Conservation (phyloP, 164 flowering plant genomes). For the Aristolochia californica region DNA sequence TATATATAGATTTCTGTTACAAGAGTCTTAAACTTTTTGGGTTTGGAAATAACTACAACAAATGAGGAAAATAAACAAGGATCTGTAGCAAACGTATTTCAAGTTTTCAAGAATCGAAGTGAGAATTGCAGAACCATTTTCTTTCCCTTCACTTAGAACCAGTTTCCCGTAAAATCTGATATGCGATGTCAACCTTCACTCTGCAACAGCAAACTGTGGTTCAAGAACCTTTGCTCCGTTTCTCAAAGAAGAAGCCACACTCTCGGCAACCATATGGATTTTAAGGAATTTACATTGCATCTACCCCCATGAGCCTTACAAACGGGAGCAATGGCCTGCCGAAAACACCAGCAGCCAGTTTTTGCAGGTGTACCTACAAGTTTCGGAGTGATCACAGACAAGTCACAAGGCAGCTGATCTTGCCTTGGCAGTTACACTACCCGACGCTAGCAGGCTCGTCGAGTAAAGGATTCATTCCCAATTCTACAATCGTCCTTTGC, state of each 20-base stretch:
- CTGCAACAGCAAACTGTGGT: too few relatives aligned
- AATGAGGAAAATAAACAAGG: too few relatives aligned
- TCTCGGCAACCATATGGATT: slow-evolving; percentile 43
- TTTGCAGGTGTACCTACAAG: slow-evolving; percentile 11
- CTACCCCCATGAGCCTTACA: slow-evolving; percentile 48
- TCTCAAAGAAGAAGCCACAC: slow-evolving; percentile 11
- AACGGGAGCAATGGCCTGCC: slow-evolving; percentile 8
- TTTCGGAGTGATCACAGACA: slow-evolving; percentile 38
- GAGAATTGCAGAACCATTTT: too few relatives aligned
- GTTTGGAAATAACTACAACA: too few relatives aligned
- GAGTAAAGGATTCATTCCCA: slow-evolving; percentile 42
- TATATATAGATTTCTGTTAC: too few relatives aligned
- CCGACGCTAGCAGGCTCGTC: slow-evolving; percentile 28
- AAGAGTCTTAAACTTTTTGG: too few relatives aligned
- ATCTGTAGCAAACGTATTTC: too few relatives aligned
- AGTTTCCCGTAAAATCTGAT: too few relatives aligned
- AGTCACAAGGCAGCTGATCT: slow-evolving; percentile 44
- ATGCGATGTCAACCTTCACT: too few relatives aligned
- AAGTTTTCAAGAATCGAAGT: too few relatives aligned
- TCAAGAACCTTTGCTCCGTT: too few relatives aligned
- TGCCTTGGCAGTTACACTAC: slow-evolving; percentile 41
- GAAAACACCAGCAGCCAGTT: slow-evolving; percentile 27
- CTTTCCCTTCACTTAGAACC: too few relatives aligned
- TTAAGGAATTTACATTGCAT: slow-evolving; percentile 29
- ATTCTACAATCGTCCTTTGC: slow-evolving; percentile 39